Evolutionary conservation across 2,329 filamentous ascomycete genomes (phyloP), one percentile per base, ranked within the genome.

Genomic region (Aspergillus bombycis): DNA sequence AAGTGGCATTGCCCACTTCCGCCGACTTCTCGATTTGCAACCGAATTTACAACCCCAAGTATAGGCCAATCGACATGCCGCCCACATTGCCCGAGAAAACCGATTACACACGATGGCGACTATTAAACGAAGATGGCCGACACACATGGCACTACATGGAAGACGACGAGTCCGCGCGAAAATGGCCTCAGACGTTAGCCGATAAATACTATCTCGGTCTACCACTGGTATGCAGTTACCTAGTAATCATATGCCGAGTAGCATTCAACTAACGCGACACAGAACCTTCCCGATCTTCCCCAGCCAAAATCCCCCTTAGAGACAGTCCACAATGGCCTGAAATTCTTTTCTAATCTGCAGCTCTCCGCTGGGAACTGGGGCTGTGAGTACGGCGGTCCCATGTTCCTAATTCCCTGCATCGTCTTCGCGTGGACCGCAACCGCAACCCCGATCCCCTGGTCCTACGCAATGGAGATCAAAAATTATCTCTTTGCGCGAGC

Each of bases 101-200:
- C 5, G 43, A 58, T 34, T 21, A 26, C 23, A 26, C 28, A 43
- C 59, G 59, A n/a, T 38, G 52, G 59, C 59, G 59, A 30, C 53
- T 61, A 28, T 14, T 45, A 11, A 50, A 38, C 5, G 32, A 61
- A 4, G 16, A 57, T 4, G 54, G 60, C 14, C 41, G 41, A 19
- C 60, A 61, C 43, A 45, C 26, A n/a, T 61, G 60, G 60, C 60
- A 43, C n/a, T 61, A 61, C n/a, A 41, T 61, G 8, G 54, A 57
- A 21, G 60, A 61, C 14, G 38, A 43, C 12, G 32, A 36, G 19
- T 21, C 54, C 19, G 23, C 45, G 7, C 26, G n/a, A 32, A 45
- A 38, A 23, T 50, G 46, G 46, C 43, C 53, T 14, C 59, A 61
- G 38, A 48, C 59, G 4, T 14, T 38, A 16, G 53, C 59, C 3